Conservation (phyloP, 2,329 filamentous ascomycete species). For the Keithomyces neogunnii region DNA sequence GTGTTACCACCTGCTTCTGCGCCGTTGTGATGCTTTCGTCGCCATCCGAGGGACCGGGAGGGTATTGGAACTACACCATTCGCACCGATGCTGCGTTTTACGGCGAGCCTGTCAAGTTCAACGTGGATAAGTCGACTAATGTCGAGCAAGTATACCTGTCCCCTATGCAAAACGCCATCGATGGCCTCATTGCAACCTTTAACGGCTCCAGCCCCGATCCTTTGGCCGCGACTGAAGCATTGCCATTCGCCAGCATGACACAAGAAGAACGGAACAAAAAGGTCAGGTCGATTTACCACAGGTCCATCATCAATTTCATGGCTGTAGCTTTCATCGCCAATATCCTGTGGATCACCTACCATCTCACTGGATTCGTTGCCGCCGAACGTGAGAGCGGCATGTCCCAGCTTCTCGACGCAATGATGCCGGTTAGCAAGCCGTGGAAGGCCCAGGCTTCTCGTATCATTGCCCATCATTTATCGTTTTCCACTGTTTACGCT, state of each 20-base stretch:
- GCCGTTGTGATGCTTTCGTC: conserved; percentile 70
- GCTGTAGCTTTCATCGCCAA: conserved; percentile 72
- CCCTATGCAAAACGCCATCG: conserved; percentile 72
- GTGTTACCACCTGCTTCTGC: conserved; percentile 63
- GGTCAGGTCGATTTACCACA: conserved; percentile 64
- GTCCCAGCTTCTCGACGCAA: conserved; percentile 80
- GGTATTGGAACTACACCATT: conserved; percentile 80
- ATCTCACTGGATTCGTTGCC: conserved; percentile 78
- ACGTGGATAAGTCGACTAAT: conserved; percentile 57
- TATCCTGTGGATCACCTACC: conserved; percentile 75
- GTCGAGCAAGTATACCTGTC: conserved; percentile 70
- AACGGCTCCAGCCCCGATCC: conserved; percentile 33
- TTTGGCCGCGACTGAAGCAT: conserved; percentile 46
- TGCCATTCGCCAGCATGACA: conserved; percentile 67
- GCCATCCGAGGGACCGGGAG: conserved; percentile 57
- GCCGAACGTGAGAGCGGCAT: conserved; percentile 81
- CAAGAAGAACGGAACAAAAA: conserved; percentile 54
- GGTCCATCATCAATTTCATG: conserved; percentile 63
- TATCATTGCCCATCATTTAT: conserved; percentile 69
- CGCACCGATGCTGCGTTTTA: conserved; percentile 62
- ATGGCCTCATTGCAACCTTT: conserved; percentile 57
- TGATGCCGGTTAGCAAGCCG: conserved; percentile 68
- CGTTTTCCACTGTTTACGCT: conserved; percentile 71
- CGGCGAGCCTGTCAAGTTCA: conserved; percentile 49
- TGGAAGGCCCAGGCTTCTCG: conserved; percentile 74